Base-by-base conservation (phyloP, 495 filamentous ascomycete species). In the Lasiosphaeris hirsuta region DNA sequence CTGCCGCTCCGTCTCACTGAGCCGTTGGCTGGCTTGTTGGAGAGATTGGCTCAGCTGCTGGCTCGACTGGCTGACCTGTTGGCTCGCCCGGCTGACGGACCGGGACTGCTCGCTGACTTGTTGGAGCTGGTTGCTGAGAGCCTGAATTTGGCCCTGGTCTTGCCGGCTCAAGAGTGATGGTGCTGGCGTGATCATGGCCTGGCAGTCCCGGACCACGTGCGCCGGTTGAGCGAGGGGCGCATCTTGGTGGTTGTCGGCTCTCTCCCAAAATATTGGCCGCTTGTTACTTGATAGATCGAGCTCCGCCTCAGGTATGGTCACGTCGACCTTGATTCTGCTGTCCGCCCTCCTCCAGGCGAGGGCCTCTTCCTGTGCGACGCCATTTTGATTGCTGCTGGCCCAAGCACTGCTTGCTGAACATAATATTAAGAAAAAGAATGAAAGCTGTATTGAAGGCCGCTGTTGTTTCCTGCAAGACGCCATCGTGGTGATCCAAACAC, bases 91-190 rank as follows among this genome's bases (percentile, higher is more conserved):
- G 34, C 67, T 70, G 54, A 72, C 67, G 9, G 69, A 66, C 35
- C 69, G 60, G 1, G 67, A 76, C 15, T 50, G 44, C 11, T 57
- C 15, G 47, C 55, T 59, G 10, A 77, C 54, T 8, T 53, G 62
- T 35, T 54, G 64, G 3, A 77, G 64, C 35, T 74, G 69, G 54
- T 60, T 15, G 45, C 71, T 74, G 17, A 77, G 71, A 33, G 72
- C 69, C 19, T 71, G 65, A 40, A 77, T 66, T 47, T 77, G 74
- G 37, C 70, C 67, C 41, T 74, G 58, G 43, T 77, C 71, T 50
- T 75, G 73, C 23, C 73, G 71, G 30, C 5, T 8, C 3, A 60
- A 23, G 11, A 67, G 51, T 6, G 54, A 44, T 8, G 58, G 65
- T 0, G 63, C 19, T 5, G 67, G 60, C 13, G 60, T 65, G 45